Conservation (phyloP, 805 yeast genomes). For the Kodamaea kaohsiungensis region DNA sequence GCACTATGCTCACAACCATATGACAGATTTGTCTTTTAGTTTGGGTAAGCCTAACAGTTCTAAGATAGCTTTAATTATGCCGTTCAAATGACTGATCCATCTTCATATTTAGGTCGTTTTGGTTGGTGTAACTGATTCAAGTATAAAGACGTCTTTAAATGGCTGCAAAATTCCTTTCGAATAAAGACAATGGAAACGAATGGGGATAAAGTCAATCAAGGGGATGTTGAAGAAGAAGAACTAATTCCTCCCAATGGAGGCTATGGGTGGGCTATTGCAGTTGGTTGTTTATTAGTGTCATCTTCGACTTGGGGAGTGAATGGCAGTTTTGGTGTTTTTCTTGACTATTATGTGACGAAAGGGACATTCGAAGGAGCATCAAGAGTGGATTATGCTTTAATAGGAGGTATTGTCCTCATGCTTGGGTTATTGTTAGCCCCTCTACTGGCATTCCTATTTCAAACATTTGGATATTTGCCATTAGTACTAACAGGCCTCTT, state of each 20-base stretch:
- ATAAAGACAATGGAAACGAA: neutral
- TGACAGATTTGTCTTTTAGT: too few relatives aligned
- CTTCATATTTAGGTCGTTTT: too few relatives aligned
- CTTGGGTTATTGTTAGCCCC: slow-evolving; percentile 62
- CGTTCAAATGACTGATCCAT: too few relatives aligned
- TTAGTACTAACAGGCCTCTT: slow-evolving; percentile 49
- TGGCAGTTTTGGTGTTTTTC: slow-evolving; percentile 59
- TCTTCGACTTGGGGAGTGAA: slow-evolving; percentile 61
- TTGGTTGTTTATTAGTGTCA: slow-evolving; percentile 47
- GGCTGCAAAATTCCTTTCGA: neutral
- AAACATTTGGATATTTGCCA: slow-evolving; percentile 49
- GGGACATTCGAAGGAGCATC: slow-evolving; percentile 43
- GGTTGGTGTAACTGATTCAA: neutral
- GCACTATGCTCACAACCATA: too few relatives aligned
- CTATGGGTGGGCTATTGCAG: slow-evolving; percentile 52
- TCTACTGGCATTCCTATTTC: slow-evolving; percentile 46
- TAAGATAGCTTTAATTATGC: too few relatives aligned
- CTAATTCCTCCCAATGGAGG: slow-evolving; percentile 45
- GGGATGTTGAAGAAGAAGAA: neutral
- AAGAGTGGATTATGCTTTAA: slow-evolving; percentile 49
- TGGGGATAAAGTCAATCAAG: neutral
- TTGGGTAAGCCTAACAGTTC: too few relatives aligned
- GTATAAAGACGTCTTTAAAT: neutral
- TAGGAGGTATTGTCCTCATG: slow-evolving; percentile 51
- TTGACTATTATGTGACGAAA: slow-evolving; percentile 50